Evolutionary conservation across 495 filamentous ascomycete genomes (phyloP).

Genomic region (Hypoxylon fuscum): DNA sequence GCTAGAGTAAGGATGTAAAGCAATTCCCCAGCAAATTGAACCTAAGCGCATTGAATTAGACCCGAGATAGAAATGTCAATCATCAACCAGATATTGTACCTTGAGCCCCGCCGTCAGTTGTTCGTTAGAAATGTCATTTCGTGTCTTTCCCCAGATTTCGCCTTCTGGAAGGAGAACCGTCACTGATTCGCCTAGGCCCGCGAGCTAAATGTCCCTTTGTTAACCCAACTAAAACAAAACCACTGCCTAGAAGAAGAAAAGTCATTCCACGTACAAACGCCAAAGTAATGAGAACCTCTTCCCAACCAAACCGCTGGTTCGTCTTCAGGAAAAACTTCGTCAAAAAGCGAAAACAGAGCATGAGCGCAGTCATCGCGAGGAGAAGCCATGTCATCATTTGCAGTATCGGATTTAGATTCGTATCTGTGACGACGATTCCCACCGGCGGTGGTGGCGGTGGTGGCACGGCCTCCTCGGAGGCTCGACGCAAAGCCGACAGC

Average conservation of each 20-base stretch:
- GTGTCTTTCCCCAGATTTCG: conserved; percentile 31
- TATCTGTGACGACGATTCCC: conserved; percentile 34
- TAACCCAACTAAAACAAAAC: conserved; percentile 1
- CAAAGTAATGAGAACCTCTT: conserved; percentile 34
- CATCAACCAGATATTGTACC: conserved; percentile 9
- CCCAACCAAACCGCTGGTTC: conserved; percentile 32
- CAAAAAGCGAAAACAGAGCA: conserved; percentile 38
- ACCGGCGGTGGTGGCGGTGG: conserved; percentile 16
- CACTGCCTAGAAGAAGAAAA: neutral
- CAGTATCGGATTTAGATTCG: conserved; percentile 37
- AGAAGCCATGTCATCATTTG: conserved; percentile 42
- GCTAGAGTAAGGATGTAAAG: conserved; percentile 39
- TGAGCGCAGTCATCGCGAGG: conserved; percentile 38
- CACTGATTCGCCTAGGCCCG: conserved; percentile 36
- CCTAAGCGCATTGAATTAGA: conserved; percentile 23
- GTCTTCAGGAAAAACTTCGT: conserved; percentile 41
- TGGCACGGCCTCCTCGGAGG: conserved; percentile 9
- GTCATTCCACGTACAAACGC: conserved; percentile 35
- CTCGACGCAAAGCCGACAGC: conserved; percentile 24
- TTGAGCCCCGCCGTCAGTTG: conserved; percentile 31
- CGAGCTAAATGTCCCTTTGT: conserved; percentile 26
- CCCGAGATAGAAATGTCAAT: neutral
- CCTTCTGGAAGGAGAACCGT: conserved; percentile 32
- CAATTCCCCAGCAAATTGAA: conserved; percentile 36
- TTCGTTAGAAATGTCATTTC: conserved; percentile 19